Evolutionary conservation across 345 rosid genomes (phyloP), one percentile per base, ranked within the genome.

Genomic region (Euphorbia lathyris): DNA sequence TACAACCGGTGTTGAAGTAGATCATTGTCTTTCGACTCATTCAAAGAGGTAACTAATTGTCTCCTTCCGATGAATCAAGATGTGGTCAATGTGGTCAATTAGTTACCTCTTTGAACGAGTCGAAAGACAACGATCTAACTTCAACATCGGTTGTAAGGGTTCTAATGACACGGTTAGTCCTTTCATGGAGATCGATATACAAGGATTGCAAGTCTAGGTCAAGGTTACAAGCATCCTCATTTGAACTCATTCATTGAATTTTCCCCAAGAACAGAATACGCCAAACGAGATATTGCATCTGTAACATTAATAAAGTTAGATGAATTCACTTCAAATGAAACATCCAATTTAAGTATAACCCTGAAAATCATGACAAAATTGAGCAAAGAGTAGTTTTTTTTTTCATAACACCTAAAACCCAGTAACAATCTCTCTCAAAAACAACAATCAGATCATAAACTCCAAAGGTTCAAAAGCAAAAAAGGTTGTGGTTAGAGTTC

Each of bases 31-130:
- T 86, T 90, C 26, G 92, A 88, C 67, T 90, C 99, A 0, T 89
- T 95, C 73, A 82, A 68, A 69, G 97, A 88, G 79, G 92, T 88
- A 27, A 92, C 88, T 0, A 83, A 72, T 22, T 77, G 86, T 59
- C 84, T 95, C 42, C 88, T 92, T 22, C 97, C 86, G 20, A 86
- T 89, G 93, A 88, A 92, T 72, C 96, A 90, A 78, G 99, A 87
- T 47, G 96, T 83, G 20, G 96, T 81, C 58, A 80, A 86, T 59
- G 83, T 91, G 67, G n/a, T n/a, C 86, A 77, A 22, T 72, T 83
- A 0, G 88, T 92, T 27, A 88, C 92, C 79, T 88, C 97, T 69
- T 68, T 82, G 73, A 95, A 89, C 0, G 99, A 90, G 67, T 88
- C 92, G 26, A 90, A 86, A 0, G 97, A 91, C 5, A 93, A 43